phyloP scores from a whole-genome alignment of 208 protist genomes.

The Trypanosoma caninum region DNA sequence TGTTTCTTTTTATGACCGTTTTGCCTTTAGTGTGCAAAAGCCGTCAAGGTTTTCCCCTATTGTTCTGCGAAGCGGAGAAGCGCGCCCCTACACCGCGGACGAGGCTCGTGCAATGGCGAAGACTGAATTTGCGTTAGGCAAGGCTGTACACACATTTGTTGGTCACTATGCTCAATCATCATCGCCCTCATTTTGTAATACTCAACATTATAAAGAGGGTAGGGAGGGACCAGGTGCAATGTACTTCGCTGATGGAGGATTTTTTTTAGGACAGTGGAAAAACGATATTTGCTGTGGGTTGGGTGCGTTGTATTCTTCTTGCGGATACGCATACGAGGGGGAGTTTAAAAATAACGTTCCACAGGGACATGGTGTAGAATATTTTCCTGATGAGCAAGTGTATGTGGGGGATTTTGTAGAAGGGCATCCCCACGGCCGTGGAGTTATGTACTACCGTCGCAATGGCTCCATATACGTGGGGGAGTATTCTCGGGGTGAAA shows the following conservation, averaged over 20 bases:
- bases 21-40: background rate
- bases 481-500: slow-evolving; percentile 24
- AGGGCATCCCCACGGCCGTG: slow-evolving; percentile 11
- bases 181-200: background rate
- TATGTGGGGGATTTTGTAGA: slow-evolving; percentile 24
- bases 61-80: slow-evolving; percentile 3
- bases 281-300: slow-evolving; percentile 20
- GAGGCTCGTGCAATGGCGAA: background rate
- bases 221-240: slow-evolving; percentile 23
- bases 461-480: slow-evolving; percentile 26
- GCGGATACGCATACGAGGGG: slow-evolving; percentile 26
- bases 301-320: slow-evolving; percentile 11
- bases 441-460: slow-evolving; percentile 23
- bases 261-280: slow-evolving; percentile 22
- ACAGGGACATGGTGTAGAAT: slow-evolving; percentile 17
- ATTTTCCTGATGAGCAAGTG: slow-evolving; percentile 6
- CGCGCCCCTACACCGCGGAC: slow-evolving; percentile 12
- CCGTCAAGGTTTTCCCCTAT: background rate
- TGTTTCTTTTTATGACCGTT: background rate
- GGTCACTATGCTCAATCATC: slow-evolving; percentile 2
- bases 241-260: slow-evolving; percentile 19
- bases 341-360: slow-evolving; percentile 21
- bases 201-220: background rate
- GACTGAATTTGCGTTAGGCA: slow-evolving; percentile 17
- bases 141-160: slow-evolving; percentile 12